These are phyloP conservation scores for Penicillium palitans DNA, from an alignment of 2,329 filamentous ascomycete genomes.

Conservation along the genomic window DNA sequence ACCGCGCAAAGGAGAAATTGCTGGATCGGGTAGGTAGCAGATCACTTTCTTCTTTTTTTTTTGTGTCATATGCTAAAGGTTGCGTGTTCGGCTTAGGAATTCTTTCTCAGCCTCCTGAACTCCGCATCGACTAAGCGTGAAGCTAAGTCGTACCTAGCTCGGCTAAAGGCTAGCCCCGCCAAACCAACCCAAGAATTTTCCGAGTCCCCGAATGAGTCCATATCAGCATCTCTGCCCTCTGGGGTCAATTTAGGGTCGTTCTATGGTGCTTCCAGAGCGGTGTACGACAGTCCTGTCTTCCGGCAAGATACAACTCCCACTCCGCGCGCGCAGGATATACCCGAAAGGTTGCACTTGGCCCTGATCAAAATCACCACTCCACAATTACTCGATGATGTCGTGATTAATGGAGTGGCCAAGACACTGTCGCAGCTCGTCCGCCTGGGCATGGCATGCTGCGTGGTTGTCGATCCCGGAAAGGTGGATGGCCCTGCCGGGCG, in stretches of 20 bases:
- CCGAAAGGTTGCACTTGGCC: slow-evolving; percentile 69
- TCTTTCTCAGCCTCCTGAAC: slow-evolving; percentile 81
- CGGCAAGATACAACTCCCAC: slow-evolving; percentile 52
- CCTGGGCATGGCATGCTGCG: slow-evolving; percentile 76
- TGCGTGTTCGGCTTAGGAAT: slow-evolving; percentile 59
- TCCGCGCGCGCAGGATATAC: slow-evolving; percentile 37
- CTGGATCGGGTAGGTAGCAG: slow-evolving; percentile 41
- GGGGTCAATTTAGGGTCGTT: slow-evolving; percentile 63
- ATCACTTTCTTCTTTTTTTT: too few species aligned
- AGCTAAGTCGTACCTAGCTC: slow-evolving; percentile 85
- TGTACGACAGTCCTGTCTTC: slow-evolving; percentile 62
- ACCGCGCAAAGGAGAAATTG: slow-evolving; percentile 46
- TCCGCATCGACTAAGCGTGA: slow-evolving; percentile 91
- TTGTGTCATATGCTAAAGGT: neutral
- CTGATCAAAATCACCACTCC: slow-evolving; percentile 80
- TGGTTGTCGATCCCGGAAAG: slow-evolving; percentile 72
- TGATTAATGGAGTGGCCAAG: slow-evolving; percentile 72
- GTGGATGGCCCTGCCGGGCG: slow-evolving; percentile 45
- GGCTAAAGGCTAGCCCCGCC: slow-evolving; percentile 61
- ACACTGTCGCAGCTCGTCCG: slow-evolving; percentile 81
- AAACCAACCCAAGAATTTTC: slow-evolving; percentile 35
- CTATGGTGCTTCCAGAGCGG: slow-evolving; percentile 58
- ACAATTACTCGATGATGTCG: slow-evolving; percentile 67
- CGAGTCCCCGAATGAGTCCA: slow-evolving; percentile 23
- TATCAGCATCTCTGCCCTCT: slow-evolving; percentile 29